A percentile compares a stretch with the other conserved stretches of the same genome.
Conservation (phyloP, 169 alveolate species). For the Neospora caninum region DNA sequence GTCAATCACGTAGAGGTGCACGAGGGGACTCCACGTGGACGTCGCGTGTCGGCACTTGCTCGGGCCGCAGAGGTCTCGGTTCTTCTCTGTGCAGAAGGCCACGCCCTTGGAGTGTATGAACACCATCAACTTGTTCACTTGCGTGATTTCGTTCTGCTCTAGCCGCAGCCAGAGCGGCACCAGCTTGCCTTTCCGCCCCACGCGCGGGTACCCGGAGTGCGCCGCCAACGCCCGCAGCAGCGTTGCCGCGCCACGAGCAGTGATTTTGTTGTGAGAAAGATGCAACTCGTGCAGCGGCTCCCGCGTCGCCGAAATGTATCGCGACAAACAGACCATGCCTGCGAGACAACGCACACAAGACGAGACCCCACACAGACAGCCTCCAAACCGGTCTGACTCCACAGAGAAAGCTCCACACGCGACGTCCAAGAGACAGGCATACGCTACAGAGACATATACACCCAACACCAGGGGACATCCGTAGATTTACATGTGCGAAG, state of each 20-base stretch:
- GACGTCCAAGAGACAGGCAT: too few species aligned
- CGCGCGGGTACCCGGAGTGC: conserved; percentile 6
- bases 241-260: conserved; percentile 20
- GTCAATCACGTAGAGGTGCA: conserved; percentile 1
- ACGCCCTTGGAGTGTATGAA: conserved; percentile 16
- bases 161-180: conserved; percentile 36
- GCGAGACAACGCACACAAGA: neutral
- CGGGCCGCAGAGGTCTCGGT: conserved; percentile 16
- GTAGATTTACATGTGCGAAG: too few species aligned
- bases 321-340: neutral
- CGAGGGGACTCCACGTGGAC: neutral
- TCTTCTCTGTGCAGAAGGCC: conserved; percentile 18
- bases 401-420: too few species aligned
- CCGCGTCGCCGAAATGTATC: neutral
- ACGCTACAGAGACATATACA: too few species aligned
- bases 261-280: conserved; percentile 28
- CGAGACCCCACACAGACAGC: neutral
- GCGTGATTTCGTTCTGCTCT: conserved; percentile 26
- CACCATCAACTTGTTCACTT: conserved; percentile 14
- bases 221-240: conserved; percentile 28
- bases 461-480: too few species aligned
- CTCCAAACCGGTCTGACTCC: neutral
- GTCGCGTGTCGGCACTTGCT: conserved; percentile 19
- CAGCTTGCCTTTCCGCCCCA: neutral
- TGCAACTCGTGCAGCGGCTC: conserved; percentile 32